Base-by-base conservation (phyloP, 129 eudicot genomes). In the Chrysanthemum makinoi region DNA sequence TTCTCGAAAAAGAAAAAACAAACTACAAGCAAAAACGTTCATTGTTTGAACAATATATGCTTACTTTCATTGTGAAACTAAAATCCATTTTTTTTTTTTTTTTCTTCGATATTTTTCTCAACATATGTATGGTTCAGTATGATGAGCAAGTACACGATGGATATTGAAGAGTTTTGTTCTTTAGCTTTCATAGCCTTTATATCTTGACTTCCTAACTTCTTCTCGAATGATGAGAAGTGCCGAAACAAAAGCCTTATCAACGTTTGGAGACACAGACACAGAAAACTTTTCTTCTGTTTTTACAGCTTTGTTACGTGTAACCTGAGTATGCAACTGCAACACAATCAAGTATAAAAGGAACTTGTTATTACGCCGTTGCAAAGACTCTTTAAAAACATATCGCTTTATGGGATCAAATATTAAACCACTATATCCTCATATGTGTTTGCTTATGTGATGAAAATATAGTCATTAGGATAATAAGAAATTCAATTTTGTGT, bases 101-200 rank as follows among this genome's bases (percentile, higher is more conserved):
- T 20, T 20, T 20, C 1, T 20, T 20, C 20, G 20, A 20, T 20
- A 20, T 20, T 20, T 20, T 20, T 20, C 20, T 20, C 15, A 61
- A 62, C 70, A 50, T 28, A 33, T 28, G 52, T 62, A 51, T 30
- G 75, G 20, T 58, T 35, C 46, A 17, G 43, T 55, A 70, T 35
- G 52, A 52, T 73, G 39, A 63, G 70, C 66, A 63, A 30, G 56
- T 7, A 51, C 20, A 53, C 49, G 77, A 77, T 48, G 48, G 46
- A 39, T 39, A 70, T 70, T 4, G 52, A 52, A 51, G 51, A 17
- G 56, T 33, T 28, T 9, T 48, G 52, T 17, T 48, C 22, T 60
- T 78, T 78, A 78, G 77, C 81, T 78, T 65, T 78, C 81, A 48
- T 78, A 78, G 28, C 81, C 81, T 55, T 71, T 78, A 11, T 78